Evolutionary conservation across 2,329 filamentous ascomycete species (phyloP).

Genomic region (Phaeosphaeriaceae sp.): DNA sequence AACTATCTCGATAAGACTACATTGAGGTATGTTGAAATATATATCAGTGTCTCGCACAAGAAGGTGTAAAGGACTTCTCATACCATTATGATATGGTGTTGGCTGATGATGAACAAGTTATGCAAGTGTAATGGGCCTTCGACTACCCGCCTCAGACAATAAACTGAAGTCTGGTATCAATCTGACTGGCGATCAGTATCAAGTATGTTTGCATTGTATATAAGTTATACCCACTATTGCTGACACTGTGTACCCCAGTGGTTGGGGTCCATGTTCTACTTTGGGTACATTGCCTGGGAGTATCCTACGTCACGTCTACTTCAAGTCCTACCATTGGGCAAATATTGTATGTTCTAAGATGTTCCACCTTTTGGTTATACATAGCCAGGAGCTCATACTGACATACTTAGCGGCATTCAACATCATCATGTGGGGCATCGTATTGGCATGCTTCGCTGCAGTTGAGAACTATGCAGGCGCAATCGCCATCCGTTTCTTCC

Average conservation of each 20-base stretch:
- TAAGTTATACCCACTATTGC: no score
- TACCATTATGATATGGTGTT: no score
- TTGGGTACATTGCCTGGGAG: slow-evolving; percentile 65
- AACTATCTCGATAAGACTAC: slow-evolving; percentile 68
- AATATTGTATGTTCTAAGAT: slow-evolving; percentile 56
- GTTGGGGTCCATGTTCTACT: slow-evolving; percentile 59
- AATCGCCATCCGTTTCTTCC: slow-evolving; percentile 69
- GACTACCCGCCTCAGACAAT: slow-evolving; percentile 36
- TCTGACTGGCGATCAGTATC: slow-evolving; percentile 58
- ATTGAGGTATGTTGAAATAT: slow-evolving; percentile 36
- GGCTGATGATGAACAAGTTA: slow-evolving; percentile 36
- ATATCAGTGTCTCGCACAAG: no score
- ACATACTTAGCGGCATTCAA: slow-evolving; percentile 58
- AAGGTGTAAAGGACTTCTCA: no score
- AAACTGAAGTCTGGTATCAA: slow-evolving; percentile 50
- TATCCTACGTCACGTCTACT: slow-evolving; percentile 70
- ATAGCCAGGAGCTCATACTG: background rate
- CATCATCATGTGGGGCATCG: slow-evolving; percentile 68
- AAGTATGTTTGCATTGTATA: no score
- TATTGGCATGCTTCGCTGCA: slow-evolving; percentile 68
- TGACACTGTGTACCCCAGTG: slow-evolving; percentile 41
- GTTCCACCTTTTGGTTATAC: background rate
- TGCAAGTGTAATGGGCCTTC: slow-evolving; percentile 59
- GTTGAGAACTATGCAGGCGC: slow-evolving; percentile 66
- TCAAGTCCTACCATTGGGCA: slow-evolving; percentile 68